These are phyloP conservation scores for Macadamia tetraphylla DNA, from an alignment of 164 flowering plant genomes.

Conservation along the genomic window DNA sequence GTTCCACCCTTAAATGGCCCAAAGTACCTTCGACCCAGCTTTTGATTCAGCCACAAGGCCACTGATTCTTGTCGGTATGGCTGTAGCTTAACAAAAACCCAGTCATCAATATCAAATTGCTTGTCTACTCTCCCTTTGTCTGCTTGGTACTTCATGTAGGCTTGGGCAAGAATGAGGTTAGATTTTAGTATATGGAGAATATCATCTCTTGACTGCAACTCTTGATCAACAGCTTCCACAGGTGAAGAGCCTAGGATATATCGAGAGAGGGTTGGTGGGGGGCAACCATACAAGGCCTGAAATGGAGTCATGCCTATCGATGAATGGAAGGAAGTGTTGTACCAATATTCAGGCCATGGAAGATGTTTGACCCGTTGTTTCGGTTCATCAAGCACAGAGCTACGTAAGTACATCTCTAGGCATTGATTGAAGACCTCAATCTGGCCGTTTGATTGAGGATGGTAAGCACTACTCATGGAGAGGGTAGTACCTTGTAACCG, in stretches of 20 bases:
- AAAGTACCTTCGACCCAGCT: too few relatives aligned
- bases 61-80: too few relatives aligned
- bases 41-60: too few relatives aligned
- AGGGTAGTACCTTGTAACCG: too few relatives aligned
- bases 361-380: background rate
- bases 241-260: background rate
- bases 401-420: too few relatives aligned
- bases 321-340: conserved; percentile 1
- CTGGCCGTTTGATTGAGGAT: too few relatives aligned
- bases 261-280: background rate
- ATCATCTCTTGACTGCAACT: background rate
- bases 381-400: too few relatives aligned
- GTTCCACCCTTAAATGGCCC: too few relatives aligned
- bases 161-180: conserved; percentile 1
- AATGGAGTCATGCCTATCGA: background rate
- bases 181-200: background rate
- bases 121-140: background rate
- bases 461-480: too few relatives aligned
- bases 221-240: background rate
- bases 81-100: background rate
- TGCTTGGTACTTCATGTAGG: conserved; percentile 1
- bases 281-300: background rate
- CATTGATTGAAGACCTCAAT: too few relatives aligned
- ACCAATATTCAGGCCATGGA: conserved; percentile 3
- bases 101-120: background rate